Conservation (phyloP, 805 yeast species). For the Dipodascopsis tothii region DNA sequence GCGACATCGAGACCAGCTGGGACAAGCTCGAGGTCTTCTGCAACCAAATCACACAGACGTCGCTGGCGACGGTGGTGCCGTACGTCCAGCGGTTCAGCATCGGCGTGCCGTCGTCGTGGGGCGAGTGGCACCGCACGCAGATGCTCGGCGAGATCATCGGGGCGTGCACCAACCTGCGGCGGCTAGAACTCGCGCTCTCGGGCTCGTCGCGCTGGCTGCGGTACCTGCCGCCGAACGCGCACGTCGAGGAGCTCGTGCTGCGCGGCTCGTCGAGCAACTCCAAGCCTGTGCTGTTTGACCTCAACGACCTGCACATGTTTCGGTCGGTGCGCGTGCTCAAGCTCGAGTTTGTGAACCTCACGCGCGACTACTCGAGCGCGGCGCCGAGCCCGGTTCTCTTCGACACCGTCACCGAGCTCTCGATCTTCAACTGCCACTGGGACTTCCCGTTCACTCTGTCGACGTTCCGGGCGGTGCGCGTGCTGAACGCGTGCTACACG, state of each 20-base stretch:
- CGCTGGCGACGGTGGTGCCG: constrained; percentile 3
- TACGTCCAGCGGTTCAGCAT: constrained; percentile 16
- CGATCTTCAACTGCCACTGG: constrained; percentile 19
- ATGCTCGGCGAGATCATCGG: constrained; percentile 8
- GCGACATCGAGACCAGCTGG: too few species aligned
- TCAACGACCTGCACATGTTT: constrained; percentile 15
- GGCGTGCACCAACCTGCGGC: constrained; percentile 5
- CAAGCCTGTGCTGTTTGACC: constrained; percentile 13
- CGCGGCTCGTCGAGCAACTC: constrained; percentile 8
- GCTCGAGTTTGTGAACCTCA: constrained; percentile 15
- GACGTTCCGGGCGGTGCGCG: constrained; percentile 6
- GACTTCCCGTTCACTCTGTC: constrained; percentile 20
- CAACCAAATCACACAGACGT: constrained; percentile 2
- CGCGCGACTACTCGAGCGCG: constrained; percentile 16
- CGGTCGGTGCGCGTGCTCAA: constrained; percentile 4
- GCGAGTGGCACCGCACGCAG: constrained; percentile 23
- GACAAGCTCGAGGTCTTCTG: constrained; percentile 12
- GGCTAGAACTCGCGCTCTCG: constrained; percentile 11
- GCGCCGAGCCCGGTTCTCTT: constrained; percentile 5
- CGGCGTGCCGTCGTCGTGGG: constrained; percentile 19
- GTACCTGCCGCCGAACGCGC: constrained; percentile 9
- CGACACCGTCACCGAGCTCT: constrained; percentile 6
- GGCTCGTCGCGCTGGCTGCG: constrained; percentile 22
- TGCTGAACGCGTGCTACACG: constrained; percentile 9
- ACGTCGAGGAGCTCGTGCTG: constrained; percentile 5